Evolutionary conservation across 2,329 filamentous ascomycete genomes (phyloP).

Genomic region (Simplicillium aogashimaense): DNA sequence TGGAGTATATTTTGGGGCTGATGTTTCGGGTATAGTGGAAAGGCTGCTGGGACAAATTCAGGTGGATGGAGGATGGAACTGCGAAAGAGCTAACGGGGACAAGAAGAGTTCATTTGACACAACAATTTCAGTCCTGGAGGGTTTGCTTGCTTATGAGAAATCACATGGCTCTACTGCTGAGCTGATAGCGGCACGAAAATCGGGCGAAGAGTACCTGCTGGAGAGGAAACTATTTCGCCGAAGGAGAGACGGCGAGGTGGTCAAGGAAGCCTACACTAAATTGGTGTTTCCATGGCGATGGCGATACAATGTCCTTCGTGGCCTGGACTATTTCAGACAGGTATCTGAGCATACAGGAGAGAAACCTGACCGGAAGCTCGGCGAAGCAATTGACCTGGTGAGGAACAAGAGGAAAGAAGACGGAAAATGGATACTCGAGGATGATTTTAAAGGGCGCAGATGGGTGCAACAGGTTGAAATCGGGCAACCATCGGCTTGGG

Average conservation of each 20-base stretch:
- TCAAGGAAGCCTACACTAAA: constrained; percentile 4
- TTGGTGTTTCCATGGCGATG: constrained; percentile 3
- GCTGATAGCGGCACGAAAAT: constrained; percentile 3
- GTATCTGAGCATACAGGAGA: not conserved
- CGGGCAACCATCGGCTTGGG: not conserved
- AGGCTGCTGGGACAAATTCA: constrained; percentile 5
- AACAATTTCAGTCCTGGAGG: constrained; percentile 7
- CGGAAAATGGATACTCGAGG: constrained; percentile 1
- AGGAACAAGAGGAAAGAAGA: constrained; percentile 1
- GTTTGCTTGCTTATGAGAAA: constrained; percentile 6
- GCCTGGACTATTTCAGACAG: constrained; percentile 6
- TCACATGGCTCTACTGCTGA: not conserved
- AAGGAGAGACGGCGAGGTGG: constrained; percentile 2
- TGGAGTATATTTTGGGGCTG: constrained; percentile 7
- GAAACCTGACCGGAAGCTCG: constrained; percentile 2
- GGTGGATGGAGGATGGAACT: constrained; percentile 8
- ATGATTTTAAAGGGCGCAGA: not conserved
- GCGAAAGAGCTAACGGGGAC: constrained; percentile 6
- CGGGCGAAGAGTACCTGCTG: constrained; percentile 8
- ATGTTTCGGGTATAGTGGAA: constrained; percentile 6
- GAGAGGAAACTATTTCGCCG: constrained; percentile 5
- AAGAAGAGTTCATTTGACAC: constrained; percentile 7
- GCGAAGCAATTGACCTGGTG: constrained; percentile 4
- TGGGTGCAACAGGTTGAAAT: constrained; percentile 1
- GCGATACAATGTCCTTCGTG: constrained; percentile 5